Base-by-base conservation (phyloP, 2,329 filamentous ascomycete genomes). In the Cladosporium velox region DNA sequence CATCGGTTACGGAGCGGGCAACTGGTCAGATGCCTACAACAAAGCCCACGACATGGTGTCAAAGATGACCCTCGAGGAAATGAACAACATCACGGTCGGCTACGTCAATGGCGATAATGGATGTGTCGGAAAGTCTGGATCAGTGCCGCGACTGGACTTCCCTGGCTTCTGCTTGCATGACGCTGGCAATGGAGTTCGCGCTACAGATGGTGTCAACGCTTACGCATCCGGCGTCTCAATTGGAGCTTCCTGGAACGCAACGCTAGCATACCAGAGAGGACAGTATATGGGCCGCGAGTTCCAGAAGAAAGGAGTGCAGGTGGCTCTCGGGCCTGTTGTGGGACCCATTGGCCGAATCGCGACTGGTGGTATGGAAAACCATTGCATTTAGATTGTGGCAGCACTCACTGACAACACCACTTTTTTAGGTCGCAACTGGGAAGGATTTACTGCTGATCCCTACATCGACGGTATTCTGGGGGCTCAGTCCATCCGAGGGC, bases 261-360 rank as follows among this genome's bases (percentile, higher is more conserved):
- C 81, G 10, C 73, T 88, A 66, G 83, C 85, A 0, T 83, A 86
- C 59, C 75, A 81, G 49, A 76, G 86, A 14, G 86, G 79, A 0
- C 75, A 79, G 4, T 81, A 82, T 54, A 85, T 89, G 80, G 87
- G 84, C 0, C 79, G 79, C 3, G 86, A 89, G 68, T 88, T 87
- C 71, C 84, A 72, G 67, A 72, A 69, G 30, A 78, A 78, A 79
- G 70, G 79, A 44, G 84, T 88, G 34, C 88, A 92, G 24, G 83
- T 92, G 64, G 88, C 87, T 67, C 81, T 92, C 4, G 90, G 89
- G 0, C 90, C 90, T 1, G 81, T 84, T 0, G 88, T 91, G 32
- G 90, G 89, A 0, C 86, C 90, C 1, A 76, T 92, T 3, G 90
- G 90, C 1, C 84, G 89, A 11, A 90, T 91, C 71, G 90, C 90